Evolutionary conservation across 495 filamentous ascomycete genomes (phyloP).

Genomic region (Talaromyces proteolyticus): DNA sequence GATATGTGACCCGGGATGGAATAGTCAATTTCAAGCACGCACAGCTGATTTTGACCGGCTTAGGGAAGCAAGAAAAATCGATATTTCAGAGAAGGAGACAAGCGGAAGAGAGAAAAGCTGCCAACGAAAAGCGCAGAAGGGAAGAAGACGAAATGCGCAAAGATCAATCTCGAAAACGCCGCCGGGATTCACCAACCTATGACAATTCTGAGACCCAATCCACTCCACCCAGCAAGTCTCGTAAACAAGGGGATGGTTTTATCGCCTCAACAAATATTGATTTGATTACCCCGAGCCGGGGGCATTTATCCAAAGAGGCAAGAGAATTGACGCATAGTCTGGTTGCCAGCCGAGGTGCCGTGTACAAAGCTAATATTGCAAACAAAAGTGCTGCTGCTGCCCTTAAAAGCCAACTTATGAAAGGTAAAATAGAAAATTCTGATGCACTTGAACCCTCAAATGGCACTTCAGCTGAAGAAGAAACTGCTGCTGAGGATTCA

Average conservation of each 20-base stretch:
- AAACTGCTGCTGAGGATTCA: conserved; percentile 10
- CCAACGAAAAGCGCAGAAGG: conserved; percentile 71
- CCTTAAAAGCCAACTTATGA: conserved; percentile 74
- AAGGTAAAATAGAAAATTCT: conserved; percentile 22
- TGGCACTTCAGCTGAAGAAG: conserved; percentile 8
- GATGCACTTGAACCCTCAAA: conserved; percentile 14
- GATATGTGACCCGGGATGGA: conserved; percentile 93
- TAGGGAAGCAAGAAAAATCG: conserved; percentile 91
- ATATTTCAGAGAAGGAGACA: conserved; percentile 86
- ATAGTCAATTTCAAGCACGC: conserved; percentile 80
- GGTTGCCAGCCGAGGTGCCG: conserved; percentile 72
- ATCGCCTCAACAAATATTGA: conserved; percentile 28
- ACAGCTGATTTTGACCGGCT: conserved; percentile 79
- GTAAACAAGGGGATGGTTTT: conserved; percentile 17
- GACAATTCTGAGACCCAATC: conserved; percentile 11
- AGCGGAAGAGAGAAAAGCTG: conserved; percentile 73
- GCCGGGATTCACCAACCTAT: conserved; percentile 41
- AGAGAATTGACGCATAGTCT: conserved; percentile 75
- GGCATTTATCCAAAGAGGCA: conserved; percentile 55
- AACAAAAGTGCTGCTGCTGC: conserved; percentile 94
- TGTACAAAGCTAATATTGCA: conserved; percentile 71
- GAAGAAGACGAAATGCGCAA: conserved; percentile 53
- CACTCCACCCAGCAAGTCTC: conserved; percentile 16
- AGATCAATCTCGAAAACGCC: conserved; percentile 37
- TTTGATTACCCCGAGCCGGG: conserved; percentile 52